phyloP scores from a whole-genome alignment of 192 early-diverging fungal genomes.

The Entomortierella chlamydospora region DNA sequence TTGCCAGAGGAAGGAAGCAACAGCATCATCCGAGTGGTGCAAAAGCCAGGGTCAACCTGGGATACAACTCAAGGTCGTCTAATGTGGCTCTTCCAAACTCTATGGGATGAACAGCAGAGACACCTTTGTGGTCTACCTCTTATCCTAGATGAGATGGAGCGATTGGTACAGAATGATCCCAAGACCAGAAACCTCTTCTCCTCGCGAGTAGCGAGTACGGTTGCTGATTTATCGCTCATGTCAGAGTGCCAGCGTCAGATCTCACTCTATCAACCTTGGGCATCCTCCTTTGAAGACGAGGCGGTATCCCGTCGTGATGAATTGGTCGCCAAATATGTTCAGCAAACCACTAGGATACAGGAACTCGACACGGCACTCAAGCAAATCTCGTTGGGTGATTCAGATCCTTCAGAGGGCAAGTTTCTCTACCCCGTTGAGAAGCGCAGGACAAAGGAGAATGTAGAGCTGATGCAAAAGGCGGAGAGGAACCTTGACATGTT shows the following conservation, averaged over 20 bases:
- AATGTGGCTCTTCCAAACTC: slow-evolving; percentile 37
- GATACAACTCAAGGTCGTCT: slow-evolving; percentile 24
- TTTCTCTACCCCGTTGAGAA: slow-evolving; percentile 38
- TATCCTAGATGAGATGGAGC: slow-evolving; percentile 31
- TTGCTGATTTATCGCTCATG: slow-evolving; percentile 33
- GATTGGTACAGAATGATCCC: slow-evolving; percentile 29
- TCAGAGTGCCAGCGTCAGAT: slow-evolving; percentile 36
- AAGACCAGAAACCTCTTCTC: slow-evolving; percentile 32
- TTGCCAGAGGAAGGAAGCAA: slow-evolving; percentile 21
- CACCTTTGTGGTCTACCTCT: slow-evolving; percentile 13
- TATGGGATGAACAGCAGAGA: slow-evolving; percentile 20
- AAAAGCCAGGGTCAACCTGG: slow-evolving; percentile 2
- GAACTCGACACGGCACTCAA: slow-evolving; percentile 14
- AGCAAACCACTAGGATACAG: slow-evolving; percentile 19
- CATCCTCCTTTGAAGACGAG: slow-evolving; percentile 27
- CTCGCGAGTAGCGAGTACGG: slow-evolving; percentile 6
- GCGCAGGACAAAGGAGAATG: slow-evolving; percentile 45
- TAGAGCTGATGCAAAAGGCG: slow-evolving; percentile 30
- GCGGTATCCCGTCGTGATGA: not conserved
- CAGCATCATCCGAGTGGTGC: slow-evolving; percentile 4
- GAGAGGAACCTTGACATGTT: slow-evolving; percentile 24
- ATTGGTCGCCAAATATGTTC: slow-evolving; percentile 6
- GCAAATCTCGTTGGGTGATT: not conserved
- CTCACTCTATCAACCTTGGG: slow-evolving; percentile 31
- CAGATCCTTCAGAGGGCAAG: slow-evolving; percentile 27